phyloP scores from a whole-genome alignment of 2,329 filamentous ascomycete species.

The Phialemoniopsis sp. region DNA sequence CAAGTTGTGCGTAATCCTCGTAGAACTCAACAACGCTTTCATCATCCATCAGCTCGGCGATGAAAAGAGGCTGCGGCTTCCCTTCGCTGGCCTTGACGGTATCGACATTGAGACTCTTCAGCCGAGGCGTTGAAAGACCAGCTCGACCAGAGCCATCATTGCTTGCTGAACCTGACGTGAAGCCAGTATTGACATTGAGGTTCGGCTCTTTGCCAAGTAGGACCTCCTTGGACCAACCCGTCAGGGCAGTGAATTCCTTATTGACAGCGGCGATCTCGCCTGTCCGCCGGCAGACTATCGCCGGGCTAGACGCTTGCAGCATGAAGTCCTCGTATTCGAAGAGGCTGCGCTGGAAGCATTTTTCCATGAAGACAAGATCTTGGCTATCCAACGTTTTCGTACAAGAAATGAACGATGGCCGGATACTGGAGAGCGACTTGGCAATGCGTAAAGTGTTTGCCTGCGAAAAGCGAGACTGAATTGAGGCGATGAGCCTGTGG shows the following conservation, averaged over 20 bases:
- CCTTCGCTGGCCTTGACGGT: slow-evolving; percentile 32
- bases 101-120: slow-evolving; percentile 33
- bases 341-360: slow-evolving; percentile 88
- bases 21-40: slow-evolving; percentile 93
- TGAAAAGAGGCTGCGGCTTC: slow-evolving; percentile 73
- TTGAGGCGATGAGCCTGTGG: slow-evolving; percentile 77
- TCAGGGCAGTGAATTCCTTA: slow-evolving; percentile 94
- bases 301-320: slow-evolving; percentile 82
- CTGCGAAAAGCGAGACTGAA: slow-evolving; percentile 73
- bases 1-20: slow-evolving; percentile 88
- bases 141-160: slow-evolving; percentile 35
- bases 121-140: slow-evolving; percentile 46
- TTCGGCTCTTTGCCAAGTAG: slow-evolving; percentile 85
- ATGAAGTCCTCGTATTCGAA: slow-evolving; percentile 94
- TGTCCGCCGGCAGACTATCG: slow-evolving; percentile 84
- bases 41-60: slow-evolving; percentile 90
- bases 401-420: slow-evolving; percentile 89
- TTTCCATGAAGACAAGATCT: slow-evolving; percentile 96
- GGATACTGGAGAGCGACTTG: slow-evolving; percentile 81
- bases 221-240: slow-evolving; percentile 89
- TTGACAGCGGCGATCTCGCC: slow-evolving; percentile 94
- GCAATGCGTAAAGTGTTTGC: slow-evolving; percentile 79
- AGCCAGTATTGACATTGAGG: slow-evolving; percentile 76
- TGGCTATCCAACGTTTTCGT: slow-evolving; percentile 83
- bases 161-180: slow-evolving; percentile 33